Base-by-base conservation (phyloP, 805 yeast species). In the Candida caryicola region DNA sequence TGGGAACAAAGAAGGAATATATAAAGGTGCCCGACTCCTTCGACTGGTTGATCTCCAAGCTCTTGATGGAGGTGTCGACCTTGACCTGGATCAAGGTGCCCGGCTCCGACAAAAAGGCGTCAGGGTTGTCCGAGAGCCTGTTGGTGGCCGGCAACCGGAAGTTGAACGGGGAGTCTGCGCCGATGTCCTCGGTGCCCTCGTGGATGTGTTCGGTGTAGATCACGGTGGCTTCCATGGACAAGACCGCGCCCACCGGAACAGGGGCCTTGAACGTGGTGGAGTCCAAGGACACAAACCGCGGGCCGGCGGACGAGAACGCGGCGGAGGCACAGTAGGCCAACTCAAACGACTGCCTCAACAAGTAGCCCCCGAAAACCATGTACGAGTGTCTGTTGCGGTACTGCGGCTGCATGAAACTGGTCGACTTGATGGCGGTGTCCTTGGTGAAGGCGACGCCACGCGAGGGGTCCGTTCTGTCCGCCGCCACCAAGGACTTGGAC, bases 331-430 rank as follows among this genome's bases (percentile, higher is more conserved):
- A 88, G 58, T 89, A 90, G 1, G 96, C 97, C 53, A 90, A 76
- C 60, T 90, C 98, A 59, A 90, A 90, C 2, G 95, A 80, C 64
- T 89, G 95, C 61, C 96, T 79, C 71, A 90, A 76, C 54, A 90
- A 68, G 55, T 90, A 90, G 19, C 98, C 98, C 51, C 98, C 98
- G 61, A 90, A 90, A 32, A 90, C 86, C 87, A 89, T 88, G 64
- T 84, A 87, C 3, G 95, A 85, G 59, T 90, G 96, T 59, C 96
- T 78, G 69, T 90, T 90, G 64, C 97, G 79, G 66, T 89, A 90
- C 66, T 90, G 97, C 1, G 97, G 97, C 64, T 90, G 97, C 91
- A 90, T 91, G 62, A 89, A 81, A 53, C 82, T 75, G 5, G 96
- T 86, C 8, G 95, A 84, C 36, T 76, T 69, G 37, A 85, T 73